Evolutionary conservation across 129 eudicot species (phyloP).

Genomic region (Flaveria robusta): DNA sequence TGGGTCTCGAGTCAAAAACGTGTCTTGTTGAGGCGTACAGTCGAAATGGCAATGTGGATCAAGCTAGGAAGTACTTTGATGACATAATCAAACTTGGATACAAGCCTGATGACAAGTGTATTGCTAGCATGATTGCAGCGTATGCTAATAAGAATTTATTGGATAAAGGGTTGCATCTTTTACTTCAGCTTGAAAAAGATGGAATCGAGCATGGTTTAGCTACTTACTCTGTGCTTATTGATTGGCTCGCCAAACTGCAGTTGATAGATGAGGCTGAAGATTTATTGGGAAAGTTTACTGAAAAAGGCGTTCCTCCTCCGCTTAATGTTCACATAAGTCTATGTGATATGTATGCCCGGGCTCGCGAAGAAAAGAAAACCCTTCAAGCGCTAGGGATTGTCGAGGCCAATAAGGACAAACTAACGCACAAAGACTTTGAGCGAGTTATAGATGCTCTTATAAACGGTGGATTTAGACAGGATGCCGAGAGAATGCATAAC

Average conservation of each 20-base stretch:
- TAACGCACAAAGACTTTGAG: constrained; percentile 56
- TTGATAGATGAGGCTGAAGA: constrained; percentile 84
- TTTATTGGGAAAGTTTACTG: constrained; percentile 55
- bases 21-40: constrained; percentile 71
- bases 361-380: constrained; percentile 63
- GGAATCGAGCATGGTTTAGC: constrained; percentile 69
- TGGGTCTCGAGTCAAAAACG: constrained; percentile 46
- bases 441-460: constrained; percentile 54
- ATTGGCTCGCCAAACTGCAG: constrained; percentile 75
- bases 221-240: constrained; percentile 70
- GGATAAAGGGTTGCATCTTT: constrained; percentile 64
- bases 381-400: constrained; percentile 77
- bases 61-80: constrained; percentile 65
- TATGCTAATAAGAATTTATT: constrained; percentile 58
- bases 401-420: constrained; percentile 61
- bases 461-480: constrained; percentile 54
- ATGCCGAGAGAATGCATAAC: constrained; percentile 51
- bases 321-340: constrained; percentile 68
- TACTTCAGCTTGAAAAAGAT: constrained; percentile 69
- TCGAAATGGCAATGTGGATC: constrained; percentile 38
- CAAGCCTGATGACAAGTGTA: constrained; percentile 78
- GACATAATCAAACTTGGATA: constrained; percentile 54
- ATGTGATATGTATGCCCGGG: constrained; percentile 74
- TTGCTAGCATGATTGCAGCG: constrained; percentile 64
- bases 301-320: constrained; percentile 69